phyloP scores from a whole-genome alignment of 352 stramenopile species.

The Pythium scleroteichum region DNA sequence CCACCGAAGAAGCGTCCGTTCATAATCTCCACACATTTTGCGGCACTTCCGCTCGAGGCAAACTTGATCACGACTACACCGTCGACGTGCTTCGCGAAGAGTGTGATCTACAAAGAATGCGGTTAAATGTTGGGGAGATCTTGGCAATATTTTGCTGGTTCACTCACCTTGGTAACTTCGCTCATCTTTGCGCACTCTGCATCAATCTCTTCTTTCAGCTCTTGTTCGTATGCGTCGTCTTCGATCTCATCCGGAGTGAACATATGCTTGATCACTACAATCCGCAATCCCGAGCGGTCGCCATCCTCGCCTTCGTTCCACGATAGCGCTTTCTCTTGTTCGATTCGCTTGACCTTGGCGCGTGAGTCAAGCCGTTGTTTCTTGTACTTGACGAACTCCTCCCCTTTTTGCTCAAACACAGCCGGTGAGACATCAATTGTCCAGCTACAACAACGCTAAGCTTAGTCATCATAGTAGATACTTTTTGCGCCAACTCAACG shows the following conservation, averaged over 20 bases:
- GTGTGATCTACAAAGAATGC: slow-evolving; percentile 95
- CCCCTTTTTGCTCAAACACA: slow-evolving; percentile 91
- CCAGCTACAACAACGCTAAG: slow-evolving; percentile 40
- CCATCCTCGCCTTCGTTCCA: slow-evolving; percentile 95
- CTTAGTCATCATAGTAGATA: neutral
- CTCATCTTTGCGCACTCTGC: slow-evolving; percentile 86
- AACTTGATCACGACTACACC: slow-evolving; percentile 96
- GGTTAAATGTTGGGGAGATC: neutral
- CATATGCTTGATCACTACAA: slow-evolving; percentile 97
- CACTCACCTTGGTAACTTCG: slow-evolving; percentile 66
- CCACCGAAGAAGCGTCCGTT: slow-evolving; percentile 89
- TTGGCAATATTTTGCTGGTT: slow-evolving; percentile 5
- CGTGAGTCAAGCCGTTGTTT: slow-evolving; percentile 79
- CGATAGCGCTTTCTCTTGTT: slow-evolving; percentile 90
- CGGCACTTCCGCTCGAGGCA: slow-evolving; percentile 76
- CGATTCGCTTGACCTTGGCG: slow-evolving; percentile 86
- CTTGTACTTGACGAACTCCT: slow-evolving; percentile 76
- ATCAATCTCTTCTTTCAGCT: slow-evolving; percentile 80
- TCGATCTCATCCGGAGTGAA: slow-evolving; percentile 90
- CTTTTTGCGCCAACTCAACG: slow-evolving; percentile 30
- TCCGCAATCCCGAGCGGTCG: slow-evolving; percentile 90
- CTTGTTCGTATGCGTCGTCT: slow-evolving; percentile 71
- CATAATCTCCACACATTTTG: slow-evolving; percentile 88
- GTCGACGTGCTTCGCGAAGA: slow-evolving; percentile 92
- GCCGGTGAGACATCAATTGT: slow-evolving; percentile 67